Base-by-base conservation (phyloP, 345 rosid genomes). In the Salix suchowensis region DNA sequence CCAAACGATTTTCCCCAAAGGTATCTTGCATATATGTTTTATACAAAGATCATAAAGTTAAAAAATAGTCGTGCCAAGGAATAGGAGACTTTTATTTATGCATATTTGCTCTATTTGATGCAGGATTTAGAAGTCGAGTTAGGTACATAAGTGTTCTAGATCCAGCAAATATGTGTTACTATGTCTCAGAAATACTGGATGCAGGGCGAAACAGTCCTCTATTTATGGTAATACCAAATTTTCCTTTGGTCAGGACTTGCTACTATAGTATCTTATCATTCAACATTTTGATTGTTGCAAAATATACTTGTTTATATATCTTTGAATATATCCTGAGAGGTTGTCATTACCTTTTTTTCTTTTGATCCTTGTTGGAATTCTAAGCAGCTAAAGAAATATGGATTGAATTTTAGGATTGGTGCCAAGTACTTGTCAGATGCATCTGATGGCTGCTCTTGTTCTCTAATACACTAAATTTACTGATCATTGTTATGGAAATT, bases 41-140 rank as follows among this genome's bases (percentile, higher is more conserved):
- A 23, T 24, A 16, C 6, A 18, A 8, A 36, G 73, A 50, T 18
- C 24, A 52, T 66, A 55, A 72, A 36, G 26, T 73, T 50, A 52
- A 10, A 73, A 28, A 52, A 39, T 37, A 44, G 36, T 67, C 69
- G 4, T 24, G 9, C 10, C 7, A 23, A 48, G 21, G 71, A 62
- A 55, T 14, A 34, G 23, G 36, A 65, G 6, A 65, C 18, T 28
- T 68, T 62, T 79, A 74, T 36, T 81, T 26, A 76, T 26, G 36
- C 13, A 13, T 14, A 9, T 44, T 73, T 81, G 54, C 76, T 74
- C 36, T 74, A 19, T 68, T 68, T 64, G 78, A 81, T 92, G 87
- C 97, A 96, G 99, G 99, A 71, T 96, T 88, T 84, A 90, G 86
- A 79, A 96, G 98, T 82, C 90, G 96, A 78, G 99, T 92, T 76